phyloP scores from a whole-genome alignment of 352 stramenopile species.

The Phytopythium chamaehyphon region DNA sequence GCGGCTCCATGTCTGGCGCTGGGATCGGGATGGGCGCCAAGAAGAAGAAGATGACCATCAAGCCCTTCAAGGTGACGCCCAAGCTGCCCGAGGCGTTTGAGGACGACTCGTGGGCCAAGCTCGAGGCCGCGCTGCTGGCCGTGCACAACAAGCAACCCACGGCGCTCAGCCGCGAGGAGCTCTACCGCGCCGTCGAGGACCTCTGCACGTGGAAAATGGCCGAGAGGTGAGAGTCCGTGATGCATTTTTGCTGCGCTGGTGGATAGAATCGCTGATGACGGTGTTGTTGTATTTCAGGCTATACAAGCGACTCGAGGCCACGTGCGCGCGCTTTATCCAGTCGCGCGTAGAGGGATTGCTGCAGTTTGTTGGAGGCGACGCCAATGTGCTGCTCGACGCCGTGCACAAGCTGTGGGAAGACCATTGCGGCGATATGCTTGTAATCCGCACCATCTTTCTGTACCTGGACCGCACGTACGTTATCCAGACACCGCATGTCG shows the following conservation, averaged over 20 bases:
- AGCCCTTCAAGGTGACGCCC: constrained; percentile 77
- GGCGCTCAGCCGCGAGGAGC: constrained; percentile 67
- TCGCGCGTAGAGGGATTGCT: constrained; percentile 57
- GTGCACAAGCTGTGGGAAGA: constrained; percentile 86
- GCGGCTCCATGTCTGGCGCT: too few relatives aligned
- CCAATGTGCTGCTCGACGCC: constrained; percentile 65
- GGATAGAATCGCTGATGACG: neutral
- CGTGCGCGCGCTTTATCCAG: constrained; percentile 64
- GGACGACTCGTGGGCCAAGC: constrained; percentile 68
- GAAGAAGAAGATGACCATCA: constrained; percentile 86
- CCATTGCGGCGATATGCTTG: constrained; percentile 91
- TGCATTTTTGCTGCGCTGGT: neutral
- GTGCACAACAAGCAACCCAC: constrained; percentile 71
- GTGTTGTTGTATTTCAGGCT: constrained; percentile 27
- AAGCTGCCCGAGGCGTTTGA: constrained; percentile 76
- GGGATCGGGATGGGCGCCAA: constrained; percentile 19
- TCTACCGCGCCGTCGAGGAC: constrained; percentile 85
- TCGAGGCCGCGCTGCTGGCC: constrained; percentile 56
- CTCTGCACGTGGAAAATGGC: constrained; percentile 94
- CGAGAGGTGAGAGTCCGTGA: constrained; percentile 21
- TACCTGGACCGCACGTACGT: constrained; percentile 91
- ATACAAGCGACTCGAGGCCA: constrained; percentile 64
- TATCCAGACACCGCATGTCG: constrained; percentile 78
- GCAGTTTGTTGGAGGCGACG: constrained; percentile 52
- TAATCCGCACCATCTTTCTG: constrained; percentile 92